Evolutionary conservation across 768 basidiomycete genomes (phyloP).

Genomic region (Erythrobasidium yunnanense): DNA sequence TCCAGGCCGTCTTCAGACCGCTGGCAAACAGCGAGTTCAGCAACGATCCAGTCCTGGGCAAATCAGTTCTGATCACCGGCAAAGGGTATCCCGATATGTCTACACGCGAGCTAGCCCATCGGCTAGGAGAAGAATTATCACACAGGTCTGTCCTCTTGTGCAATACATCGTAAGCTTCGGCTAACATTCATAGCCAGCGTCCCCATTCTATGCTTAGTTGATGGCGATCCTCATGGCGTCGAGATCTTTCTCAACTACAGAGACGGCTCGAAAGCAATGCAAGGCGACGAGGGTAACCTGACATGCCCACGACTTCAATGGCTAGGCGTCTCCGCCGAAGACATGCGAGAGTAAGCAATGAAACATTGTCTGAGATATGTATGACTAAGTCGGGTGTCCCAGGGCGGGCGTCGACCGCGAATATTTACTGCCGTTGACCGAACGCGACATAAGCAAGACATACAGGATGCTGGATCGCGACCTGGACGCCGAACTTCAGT

Average conservation of each 20-base stretch:
- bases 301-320: constrained; percentile 62
- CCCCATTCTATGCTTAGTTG: constrained; percentile 68
- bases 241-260: constrained; percentile 84
- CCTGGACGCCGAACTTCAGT: constrained; percentile 62
- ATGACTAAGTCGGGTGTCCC: not conserved
- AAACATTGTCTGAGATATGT: not conserved
- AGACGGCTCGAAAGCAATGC: constrained; percentile 60
- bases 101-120: constrained; percentile 70
- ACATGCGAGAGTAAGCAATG: constrained; percentile 52
- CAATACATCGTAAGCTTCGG: not conserved
- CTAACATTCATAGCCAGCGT: constrained; percentile 46
- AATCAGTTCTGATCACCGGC: constrained; percentile 46
- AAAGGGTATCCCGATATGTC: constrained; percentile 95
- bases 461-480: not conserved
- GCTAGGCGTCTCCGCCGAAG: constrained; percentile 65
- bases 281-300: constrained; percentile 60
- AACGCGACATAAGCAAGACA: constrained; percentile 11
- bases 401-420: not conserved
- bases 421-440: not conserved
- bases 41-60: constrained; percentile 38
- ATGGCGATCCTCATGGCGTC: constrained; percentile 82
- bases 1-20: constrained; percentile 93
- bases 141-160: constrained; percentile 52
- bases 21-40: constrained; percentile 55
- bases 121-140: constrained; percentile 58